Conservation (phyloP, 208 protist species). For the Angomonas ambiguus region DNA sequence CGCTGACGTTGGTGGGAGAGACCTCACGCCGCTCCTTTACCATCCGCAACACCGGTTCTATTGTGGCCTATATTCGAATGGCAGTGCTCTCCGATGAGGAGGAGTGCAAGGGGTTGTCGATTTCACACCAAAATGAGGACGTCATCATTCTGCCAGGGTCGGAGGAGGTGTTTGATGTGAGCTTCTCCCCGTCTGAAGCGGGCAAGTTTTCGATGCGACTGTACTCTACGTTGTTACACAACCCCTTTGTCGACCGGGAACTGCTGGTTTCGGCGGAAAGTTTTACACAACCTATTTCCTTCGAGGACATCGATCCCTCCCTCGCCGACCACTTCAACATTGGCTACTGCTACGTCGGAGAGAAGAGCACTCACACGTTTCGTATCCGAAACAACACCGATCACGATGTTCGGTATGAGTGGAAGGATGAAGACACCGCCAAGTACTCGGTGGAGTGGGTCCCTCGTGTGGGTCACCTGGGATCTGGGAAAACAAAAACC, state of each 20-base stretch:
- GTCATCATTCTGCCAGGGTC: slow-evolving; percentile 52
- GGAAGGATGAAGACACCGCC: slow-evolving; percentile 25
- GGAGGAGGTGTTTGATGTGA: slow-evolving; percentile 51
- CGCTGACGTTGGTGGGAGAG: slow-evolving; percentile 73
- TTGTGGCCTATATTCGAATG: slow-evolving; percentile 81
- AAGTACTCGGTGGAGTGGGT: slow-evolving; percentile 22
- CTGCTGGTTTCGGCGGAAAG: slow-evolving; percentile 77
- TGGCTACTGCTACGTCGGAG: slow-evolving; percentile 80
- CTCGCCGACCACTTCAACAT: slow-evolving; percentile 73
- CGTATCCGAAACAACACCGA: slow-evolving; percentile 80
- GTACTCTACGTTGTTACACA: slow-evolving; percentile 78
- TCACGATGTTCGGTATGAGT: slow-evolving; percentile 76
- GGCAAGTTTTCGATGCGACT: slow-evolving; percentile 49
- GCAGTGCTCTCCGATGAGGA: slow-evolving; percentile 35
- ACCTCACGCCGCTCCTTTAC: slow-evolving; percentile 41
- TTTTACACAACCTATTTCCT: slow-evolving; percentile 82
- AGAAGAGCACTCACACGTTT: slow-evolving; percentile 64
- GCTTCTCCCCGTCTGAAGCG: slow-evolving; percentile 51
- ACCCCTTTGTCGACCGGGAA: slow-evolving; percentile 92
- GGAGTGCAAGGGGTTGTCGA: slow-evolving; percentile 12
- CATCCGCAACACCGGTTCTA: slow-evolving; percentile 81
- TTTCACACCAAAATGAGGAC: slow-evolving; percentile 44
- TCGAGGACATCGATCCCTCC: slow-evolving; percentile 86
- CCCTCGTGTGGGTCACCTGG: slow-evolving; percentile 59
- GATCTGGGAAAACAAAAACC: slow-evolving; percentile 31